Evolutionary conservation across 2,329 filamentous ascomycete species (phyloP), one percentile per base, ranked within the genome.

Genomic region (Chaetothyriales sp.): DNA sequence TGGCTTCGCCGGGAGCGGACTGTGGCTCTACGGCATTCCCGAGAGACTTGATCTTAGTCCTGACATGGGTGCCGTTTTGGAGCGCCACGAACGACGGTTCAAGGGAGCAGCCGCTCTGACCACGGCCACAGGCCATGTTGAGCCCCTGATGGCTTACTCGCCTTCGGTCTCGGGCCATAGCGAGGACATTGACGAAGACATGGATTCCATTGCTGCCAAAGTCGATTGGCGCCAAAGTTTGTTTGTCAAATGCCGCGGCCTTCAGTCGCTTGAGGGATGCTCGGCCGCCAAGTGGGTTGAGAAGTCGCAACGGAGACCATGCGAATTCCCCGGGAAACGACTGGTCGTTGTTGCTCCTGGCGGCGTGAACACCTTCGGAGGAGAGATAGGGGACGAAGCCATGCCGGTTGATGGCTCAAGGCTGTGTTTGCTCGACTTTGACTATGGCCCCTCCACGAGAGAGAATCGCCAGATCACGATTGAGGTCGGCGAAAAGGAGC

Each of bases 11-110:
- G 80, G 78, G 13, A 81, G 77, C 51, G 80, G 86, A 20, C 70
- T 92, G 4, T 90, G 85, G 84, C 67, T 90, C 2, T 90, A 90
- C 65, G 86, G 86, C 22, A 71, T 90, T 25, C 86, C 86, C 1
- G 80, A 84, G 61, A 80, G 85, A 59, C 69, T 89, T 18, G 83
- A 86, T 62, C 76, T 81, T 19, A 62, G 65, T 46, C 62, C 64
- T 5, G 60, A 62, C 44, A 61, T 62, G 60, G 56, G 60, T 40
- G 55, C 58, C 15, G 59, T 62, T 4, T 52, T 62, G 1, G 60
- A 61, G 52, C 51, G 55, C 44, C 52, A 61, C 44, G 60, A 62
- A 49, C 49, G 58, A 33, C 50, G 58, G 5, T 20, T 58, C 20
- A 55, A 54, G 44, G 49, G 50, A 2, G 37, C 52, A n/a, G 43